phyloP scores from a whole-genome alignment of 192 early-diverging fungal species.

The Coemansia sp. region DNA sequence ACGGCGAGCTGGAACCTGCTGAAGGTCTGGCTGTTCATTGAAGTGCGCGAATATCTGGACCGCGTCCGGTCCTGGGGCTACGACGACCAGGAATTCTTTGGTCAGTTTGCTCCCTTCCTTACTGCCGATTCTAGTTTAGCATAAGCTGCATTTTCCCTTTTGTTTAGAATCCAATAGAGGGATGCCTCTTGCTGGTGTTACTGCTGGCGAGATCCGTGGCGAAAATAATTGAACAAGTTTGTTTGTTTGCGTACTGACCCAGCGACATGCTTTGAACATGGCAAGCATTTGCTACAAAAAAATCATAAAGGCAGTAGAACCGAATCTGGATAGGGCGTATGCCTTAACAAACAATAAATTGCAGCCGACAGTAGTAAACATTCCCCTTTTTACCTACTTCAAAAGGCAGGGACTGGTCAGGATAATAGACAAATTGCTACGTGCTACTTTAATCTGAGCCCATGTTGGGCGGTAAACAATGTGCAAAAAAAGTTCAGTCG shows the following conservation, averaged over 20 bases:
- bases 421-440: neutral
- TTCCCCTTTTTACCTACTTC: neutral
- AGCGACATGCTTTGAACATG: neutral
- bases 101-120: conserved; percentile 44
- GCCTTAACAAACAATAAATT: neutral
- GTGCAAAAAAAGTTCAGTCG: neutral
- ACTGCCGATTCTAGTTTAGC: conserved; percentile 31
- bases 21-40: conserved; percentile 49
- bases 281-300: neutral
- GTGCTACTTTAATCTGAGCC: neutral
- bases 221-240: neutral
- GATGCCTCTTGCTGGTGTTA: neutral
- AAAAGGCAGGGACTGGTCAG: neutral
- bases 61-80: conserved; percentile 38
- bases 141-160: conserved; percentile 5
- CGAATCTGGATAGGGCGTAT: too few relatives aligned
- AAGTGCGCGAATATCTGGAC: conserved; percentile 46
- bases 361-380: neutral
- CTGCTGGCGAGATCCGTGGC: neutral
- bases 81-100: conserved; percentile 49
- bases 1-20: conserved; percentile 29
- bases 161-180: neutral
- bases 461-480: neutral
- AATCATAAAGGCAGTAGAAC: neutral
- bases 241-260: neutral